Evolutionary conservation across 495 filamentous ascomycete species (phyloP).

Genomic region (Letharia lupina): DNA sequence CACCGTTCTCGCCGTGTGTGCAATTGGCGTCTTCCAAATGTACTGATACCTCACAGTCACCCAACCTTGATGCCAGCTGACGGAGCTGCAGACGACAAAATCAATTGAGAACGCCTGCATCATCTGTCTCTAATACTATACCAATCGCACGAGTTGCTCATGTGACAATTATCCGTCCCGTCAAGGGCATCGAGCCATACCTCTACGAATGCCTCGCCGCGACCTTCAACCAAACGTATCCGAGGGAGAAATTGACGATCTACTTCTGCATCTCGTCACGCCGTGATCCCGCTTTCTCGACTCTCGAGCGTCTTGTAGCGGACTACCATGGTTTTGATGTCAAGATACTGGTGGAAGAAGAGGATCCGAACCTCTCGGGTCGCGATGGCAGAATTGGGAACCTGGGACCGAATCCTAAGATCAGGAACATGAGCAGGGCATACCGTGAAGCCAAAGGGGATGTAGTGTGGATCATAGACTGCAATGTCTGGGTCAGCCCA

Average conservation of each 20-base stretch:
- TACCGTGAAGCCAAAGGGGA: constrained; percentile 92
- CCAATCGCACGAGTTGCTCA: constrained; percentile 57
- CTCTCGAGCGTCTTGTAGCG: constrained; percentile 58
- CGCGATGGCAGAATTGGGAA: constrained; percentile 42
- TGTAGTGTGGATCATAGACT: constrained; percentile 91
- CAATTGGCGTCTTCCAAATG: constrained; percentile 53
- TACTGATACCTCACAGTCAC: constrained; percentile 31
- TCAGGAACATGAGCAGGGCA: constrained; percentile 89
- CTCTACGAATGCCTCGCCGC: constrained; percentile 92
- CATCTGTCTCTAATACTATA: constrained; percentile 28
- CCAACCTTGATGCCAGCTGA: constrained; percentile 23
- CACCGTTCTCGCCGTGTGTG: constrained; percentile 46
- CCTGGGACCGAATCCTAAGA: constrained; percentile 95
- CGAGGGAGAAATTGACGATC: constrained; percentile 65
- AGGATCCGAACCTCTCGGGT: constrained; percentile 66
- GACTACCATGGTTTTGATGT: constrained; percentile 71
- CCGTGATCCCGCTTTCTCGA: constrained; percentile 70
- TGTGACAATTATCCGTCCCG: constrained; percentile 84
- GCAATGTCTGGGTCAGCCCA: constrained; percentile 86
- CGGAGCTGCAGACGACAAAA: constrained; percentile 36
- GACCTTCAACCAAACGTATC: constrained; percentile 78
- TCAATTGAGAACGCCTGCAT: constrained; percentile 35
- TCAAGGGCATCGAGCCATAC: constrained; percentile 84
- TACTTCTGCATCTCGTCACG: constrained; percentile 72
- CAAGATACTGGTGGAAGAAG: constrained; percentile 71